These are phyloP conservation scores for Akebia trifoliata DNA, from an alignment of 164 flowering plant species.

Conservation along the genomic window DNA sequence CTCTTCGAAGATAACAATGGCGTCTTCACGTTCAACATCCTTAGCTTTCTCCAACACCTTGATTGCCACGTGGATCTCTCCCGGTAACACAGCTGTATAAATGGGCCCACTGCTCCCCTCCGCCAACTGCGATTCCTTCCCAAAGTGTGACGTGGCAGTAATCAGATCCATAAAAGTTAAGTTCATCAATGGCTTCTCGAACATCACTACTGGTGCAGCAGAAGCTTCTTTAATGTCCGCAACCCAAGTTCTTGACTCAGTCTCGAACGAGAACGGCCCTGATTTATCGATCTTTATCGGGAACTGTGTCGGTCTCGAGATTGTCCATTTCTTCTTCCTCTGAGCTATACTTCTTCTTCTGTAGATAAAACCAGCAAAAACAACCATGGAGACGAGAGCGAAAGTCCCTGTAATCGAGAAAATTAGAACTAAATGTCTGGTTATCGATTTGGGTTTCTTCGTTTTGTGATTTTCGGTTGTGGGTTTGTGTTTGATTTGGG, in stretches of 20 bases:
- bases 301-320: conserved; percentile 51
- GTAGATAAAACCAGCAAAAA: conserved; percentile 14
- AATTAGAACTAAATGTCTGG: conserved; percentile 25
- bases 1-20: conserved; percentile 51
- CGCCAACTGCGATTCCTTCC: conserved; percentile 70
- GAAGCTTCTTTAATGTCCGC: conserved; percentile 80
- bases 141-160: conserved; percentile 82
- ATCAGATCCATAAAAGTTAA: conserved; percentile 81
- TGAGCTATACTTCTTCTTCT: conserved; percentile 29
- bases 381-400: conserved; percentile 16
- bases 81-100: conserved; percentile 79
- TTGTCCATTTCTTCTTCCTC: conserved; percentile 59
- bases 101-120: conserved; percentile 89
- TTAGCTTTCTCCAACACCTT: conserved; percentile 70
- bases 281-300: conserved; percentile 58
- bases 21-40: conserved; percentile 40
- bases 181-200: conserved; percentile 87
- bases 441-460: conserved; percentile 29
- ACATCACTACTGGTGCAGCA: conserved; percentile 77
- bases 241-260: conserved; percentile 85
- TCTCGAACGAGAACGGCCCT: conserved; percentile 85
- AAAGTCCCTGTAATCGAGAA: conserved; percentile 29
- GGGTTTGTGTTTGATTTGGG: conserved; percentile 12
- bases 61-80: conserved; percentile 87
- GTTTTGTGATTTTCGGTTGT: background rate